A percentile compares a stretch with the other conserved stretches of the same genome.
Evolutionary conservation across 208 protist species (phyloP).

Genomic region (Spongospora subterranea): DNA sequence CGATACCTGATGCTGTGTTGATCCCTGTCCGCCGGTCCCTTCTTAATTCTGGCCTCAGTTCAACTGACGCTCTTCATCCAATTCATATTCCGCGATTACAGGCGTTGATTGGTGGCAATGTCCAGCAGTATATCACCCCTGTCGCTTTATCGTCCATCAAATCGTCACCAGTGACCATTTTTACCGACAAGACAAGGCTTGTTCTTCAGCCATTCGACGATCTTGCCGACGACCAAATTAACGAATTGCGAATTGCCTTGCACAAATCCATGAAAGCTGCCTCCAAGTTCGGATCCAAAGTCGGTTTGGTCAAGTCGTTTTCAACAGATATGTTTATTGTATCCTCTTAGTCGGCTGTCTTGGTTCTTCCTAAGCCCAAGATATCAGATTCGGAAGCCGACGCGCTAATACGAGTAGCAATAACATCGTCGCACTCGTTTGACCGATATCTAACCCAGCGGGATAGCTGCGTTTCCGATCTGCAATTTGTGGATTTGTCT

Average conservation of each 20-base stretch:
- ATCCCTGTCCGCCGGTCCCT: neutral
- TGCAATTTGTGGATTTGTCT: constrained; percentile 1
- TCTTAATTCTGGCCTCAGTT: no score
- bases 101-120: neutral
- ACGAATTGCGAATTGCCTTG: neutral
- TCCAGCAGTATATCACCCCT: neutral
- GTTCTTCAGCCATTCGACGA: constrained; percentile 34
- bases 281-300: neutral
- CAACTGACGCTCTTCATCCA: no score
- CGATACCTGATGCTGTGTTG: neutral
- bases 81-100: neutral
- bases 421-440: neutral
- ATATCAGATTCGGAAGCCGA: neutral
- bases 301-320: neutral
- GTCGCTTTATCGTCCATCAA: neutral
- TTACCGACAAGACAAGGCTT: neutral
- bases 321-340: neutral
- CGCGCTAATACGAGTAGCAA: constrained; percentile 35
- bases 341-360: neutral
- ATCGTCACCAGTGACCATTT: neutral
- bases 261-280: constrained; percentile 21
- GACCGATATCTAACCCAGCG: neutral
- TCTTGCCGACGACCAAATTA: neutral
- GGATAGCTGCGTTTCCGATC: neutral
- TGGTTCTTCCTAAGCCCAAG: neutral